Evolutionary conservation across 2,329 filamentous ascomycete species (phyloP).

Genomic region (Arachnomyces sp.): DNA sequence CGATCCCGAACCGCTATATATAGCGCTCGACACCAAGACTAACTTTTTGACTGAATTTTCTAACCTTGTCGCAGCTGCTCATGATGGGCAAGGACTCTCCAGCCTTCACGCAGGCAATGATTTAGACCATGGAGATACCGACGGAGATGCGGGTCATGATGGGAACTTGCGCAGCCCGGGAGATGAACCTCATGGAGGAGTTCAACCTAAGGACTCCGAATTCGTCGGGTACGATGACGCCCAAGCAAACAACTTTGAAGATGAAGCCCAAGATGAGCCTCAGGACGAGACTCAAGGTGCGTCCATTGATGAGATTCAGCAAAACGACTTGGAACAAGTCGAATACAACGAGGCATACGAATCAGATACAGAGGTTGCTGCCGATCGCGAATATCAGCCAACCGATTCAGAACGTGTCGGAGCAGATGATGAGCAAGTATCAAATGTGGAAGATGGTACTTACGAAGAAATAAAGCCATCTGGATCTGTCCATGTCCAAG

Average conservation of each 20-base stretch:
- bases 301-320: background rate
- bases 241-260: conserved; percentile 9
- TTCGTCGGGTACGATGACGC: conserved; percentile 3
- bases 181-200: conserved; percentile 12
- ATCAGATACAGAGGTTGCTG: background rate
- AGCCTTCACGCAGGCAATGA: conserved; percentile 30
- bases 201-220: background rate
- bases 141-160: conserved; percentile 6
- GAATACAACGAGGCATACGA: background rate
- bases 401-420: too few species aligned
- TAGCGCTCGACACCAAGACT: conserved; percentile 48
- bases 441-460: too few species aligned
- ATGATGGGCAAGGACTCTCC: conserved; percentile 51
- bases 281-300: background rate
- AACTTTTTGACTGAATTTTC: conserved; percentile 48
- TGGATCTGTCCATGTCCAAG: too few species aligned
- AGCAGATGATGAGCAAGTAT: too few species aligned
- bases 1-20: conserved; percentile 49
- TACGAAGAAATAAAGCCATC: too few species aligned
- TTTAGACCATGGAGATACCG: conserved; percentile 9
- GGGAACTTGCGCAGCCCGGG: background rate
- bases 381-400: background rate
- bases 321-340: background rate
- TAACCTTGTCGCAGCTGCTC: conserved; percentile 45
- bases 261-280: conserved; percentile 7